These are phyloP conservation scores for Ormosia semicastrata DNA, from an alignment of 306 rosid genomes.

Conservation along the genomic window DNA sequence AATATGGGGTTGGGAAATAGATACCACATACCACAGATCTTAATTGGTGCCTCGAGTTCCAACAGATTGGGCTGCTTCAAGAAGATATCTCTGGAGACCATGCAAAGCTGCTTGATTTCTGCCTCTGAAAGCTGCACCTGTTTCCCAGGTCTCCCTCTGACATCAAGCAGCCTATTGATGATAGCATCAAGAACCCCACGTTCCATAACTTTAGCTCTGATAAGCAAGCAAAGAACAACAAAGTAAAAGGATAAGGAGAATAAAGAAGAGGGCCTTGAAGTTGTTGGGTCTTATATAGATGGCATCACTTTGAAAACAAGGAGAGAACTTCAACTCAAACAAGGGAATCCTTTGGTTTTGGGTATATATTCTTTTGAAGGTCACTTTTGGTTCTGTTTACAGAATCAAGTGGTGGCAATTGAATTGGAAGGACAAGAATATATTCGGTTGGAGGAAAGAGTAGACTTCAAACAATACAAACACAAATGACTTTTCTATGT, in stretches of 20 bases:
- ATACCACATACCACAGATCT: conserved; percentile 39
- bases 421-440: conserved; percentile 50
- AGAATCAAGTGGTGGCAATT: conserved; percentile 39
- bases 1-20: not conserved
- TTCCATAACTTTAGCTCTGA: conserved; percentile 26
- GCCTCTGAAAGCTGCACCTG: conserved; percentile 40
- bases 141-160: conserved; percentile 41
- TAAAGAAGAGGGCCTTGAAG: conserved; percentile 26
- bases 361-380: conserved; percentile 28
- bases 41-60: conserved; percentile 43
- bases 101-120: conserved; percentile 42
- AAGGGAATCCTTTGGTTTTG: conserved; percentile 26
- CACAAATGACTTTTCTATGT: no score
- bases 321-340: conserved; percentile 25
- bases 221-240: conserved; percentile 12
- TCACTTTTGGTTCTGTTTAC: conserved; percentile 10
- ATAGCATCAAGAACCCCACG: conserved; percentile 36
- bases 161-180: conserved; percentile 40
- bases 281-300: conserved; percentile 24
- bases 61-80: conserved; percentile 40
- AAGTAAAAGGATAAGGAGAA: conserved; percentile 25
- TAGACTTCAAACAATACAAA: conserved; percentile 17
- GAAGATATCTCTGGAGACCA: conserved; percentile 35
- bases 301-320: conserved; percentile 13
- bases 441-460: conserved; percentile 40